Conservation (phyloP, 805 yeast species). For the Wickerhamiella alocasiicola region DNA sequence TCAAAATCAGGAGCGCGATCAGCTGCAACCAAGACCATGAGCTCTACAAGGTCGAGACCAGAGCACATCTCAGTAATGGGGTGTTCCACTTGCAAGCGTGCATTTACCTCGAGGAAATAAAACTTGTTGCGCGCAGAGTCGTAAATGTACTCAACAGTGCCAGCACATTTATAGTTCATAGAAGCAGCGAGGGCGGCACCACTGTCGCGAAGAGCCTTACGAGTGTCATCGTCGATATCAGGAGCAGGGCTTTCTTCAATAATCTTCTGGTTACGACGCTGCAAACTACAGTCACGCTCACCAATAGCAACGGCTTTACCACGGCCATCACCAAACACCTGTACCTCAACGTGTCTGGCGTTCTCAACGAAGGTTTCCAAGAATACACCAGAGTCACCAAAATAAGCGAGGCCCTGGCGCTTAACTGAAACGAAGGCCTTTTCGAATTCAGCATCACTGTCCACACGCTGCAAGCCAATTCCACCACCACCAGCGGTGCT, state of each 20-base stretch:
- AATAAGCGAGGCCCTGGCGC: conserved; percentile 86
- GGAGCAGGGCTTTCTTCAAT: conserved; percentile 99
- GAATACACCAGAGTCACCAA: conserved; percentile 93
- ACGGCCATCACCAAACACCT: conserved; percentile 89
- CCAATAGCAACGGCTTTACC: conserved; percentile 92
- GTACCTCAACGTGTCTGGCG: conserved; percentile 93
- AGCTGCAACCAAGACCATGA: conserved; percentile 92
- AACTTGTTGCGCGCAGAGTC: conserved; percentile 79
- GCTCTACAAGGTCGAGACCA: conserved; percentile 87
- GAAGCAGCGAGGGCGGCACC: conserved; percentile 72
- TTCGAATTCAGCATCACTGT: conserved; percentile 65
- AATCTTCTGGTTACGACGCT: conserved; percentile 91
- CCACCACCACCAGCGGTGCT: conserved; percentile 99
- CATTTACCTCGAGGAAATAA: conserved; percentile 90
- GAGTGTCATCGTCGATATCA: conserved; percentile 67
- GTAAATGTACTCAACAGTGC: conserved; percentile 92
- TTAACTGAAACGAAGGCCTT: conserved; percentile 80
- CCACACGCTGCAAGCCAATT: conserved; percentile 91
- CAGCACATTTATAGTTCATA: conserved; percentile 90
- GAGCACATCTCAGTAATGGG: conserved; percentile 94
- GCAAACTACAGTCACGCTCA: conserved; percentile 95
- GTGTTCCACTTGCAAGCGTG: conserved; percentile 94
- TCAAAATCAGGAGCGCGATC: conserved; percentile 72
- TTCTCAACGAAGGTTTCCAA: conserved; percentile 88
- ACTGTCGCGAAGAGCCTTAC: conserved; percentile 63